Percentiles rank a stretch among this genome's conserved stretches.
Evolutionary conservation across 140 eudicot species (phyloP).

Genomic region (Flaveria floridana): DNA sequence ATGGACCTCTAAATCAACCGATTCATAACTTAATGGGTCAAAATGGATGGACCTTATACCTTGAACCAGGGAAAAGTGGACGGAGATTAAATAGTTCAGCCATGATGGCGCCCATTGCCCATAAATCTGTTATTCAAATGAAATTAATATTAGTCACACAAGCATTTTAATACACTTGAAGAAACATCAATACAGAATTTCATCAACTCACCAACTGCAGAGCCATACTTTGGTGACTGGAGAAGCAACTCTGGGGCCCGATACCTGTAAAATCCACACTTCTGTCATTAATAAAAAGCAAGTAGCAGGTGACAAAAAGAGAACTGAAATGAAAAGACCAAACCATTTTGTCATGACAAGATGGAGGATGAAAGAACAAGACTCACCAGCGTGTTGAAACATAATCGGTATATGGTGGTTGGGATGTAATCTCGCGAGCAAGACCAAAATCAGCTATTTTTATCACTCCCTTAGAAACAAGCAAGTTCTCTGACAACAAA

Average conservation of each 20-base stretch:
- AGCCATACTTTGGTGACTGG: slow-evolving; percentile 68
- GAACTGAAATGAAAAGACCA: not conserved
- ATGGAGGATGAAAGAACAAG: slow-evolving; percentile 8
- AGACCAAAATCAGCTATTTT: slow-evolving; percentile 91
- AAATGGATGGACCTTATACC: slow-evolving; percentile 35
- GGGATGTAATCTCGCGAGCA: slow-evolving; percentile 76
- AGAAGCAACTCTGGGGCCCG: slow-evolving; percentile 63
- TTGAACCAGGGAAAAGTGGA: slow-evolving; percentile 83
- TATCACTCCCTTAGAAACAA: slow-evolving; percentile 60
- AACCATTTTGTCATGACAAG: not conserved
- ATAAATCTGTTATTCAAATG: slow-evolving; percentile 52
- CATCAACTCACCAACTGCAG: slow-evolving; percentile 76
- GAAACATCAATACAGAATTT: not conserved
- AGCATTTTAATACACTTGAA: not conserved
- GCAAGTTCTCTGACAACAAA: slow-evolving; percentile 54
- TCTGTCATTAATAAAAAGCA: not conserved
- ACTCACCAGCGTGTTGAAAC: slow-evolving; percentile 84
- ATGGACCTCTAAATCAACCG: not conserved
- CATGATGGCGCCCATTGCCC: slow-evolving; percentile 97
- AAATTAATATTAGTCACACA: not conserved
- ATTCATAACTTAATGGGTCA: not conserved
- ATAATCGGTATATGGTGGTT: slow-evolving; percentile 80
- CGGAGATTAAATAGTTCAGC: slow-evolving; percentile 73
- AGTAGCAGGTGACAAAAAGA: slow-evolving; percentile 4
- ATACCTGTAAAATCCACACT: slow-evolving; percentile 30